Evolutionary conservation across 1,139 yeast genomes (phyloP), one percentile per base, ranked within the genome.

Genomic region (Geotrichum carabidarum): DNA sequence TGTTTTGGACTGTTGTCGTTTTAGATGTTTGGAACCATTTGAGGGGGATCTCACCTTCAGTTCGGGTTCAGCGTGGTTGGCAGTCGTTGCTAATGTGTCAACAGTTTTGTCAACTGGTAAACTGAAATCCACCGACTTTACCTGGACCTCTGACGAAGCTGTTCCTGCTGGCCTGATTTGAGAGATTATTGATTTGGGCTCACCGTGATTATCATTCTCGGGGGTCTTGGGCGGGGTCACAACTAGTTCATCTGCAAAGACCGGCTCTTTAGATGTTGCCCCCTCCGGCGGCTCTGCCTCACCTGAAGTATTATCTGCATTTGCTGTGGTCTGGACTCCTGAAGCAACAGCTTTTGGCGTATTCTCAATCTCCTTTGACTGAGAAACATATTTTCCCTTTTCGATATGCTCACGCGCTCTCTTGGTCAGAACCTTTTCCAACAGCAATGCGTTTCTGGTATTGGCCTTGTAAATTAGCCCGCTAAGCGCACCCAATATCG

Each of bases 391-490:
- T 8, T 34, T 8, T 4, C 58, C 58, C 30, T 36, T 18, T 5
- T 49, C 50, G 8, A 52, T 35, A 30, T 56, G 54, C 7, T 37
- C 40, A 12, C 30, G 30, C 1, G 59, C 59, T n/a, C 52, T 40
- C 6, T 53, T 41, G 22, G 47, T 50, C 41, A 56, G 27, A 22
- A 44, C 46, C 12, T 51, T 51, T 43, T 86, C 91, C 62, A 86
- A 69, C 48, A 84, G 62, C 43, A 85, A 72, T 50, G 83, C 82
- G 66, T 87, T 87, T 58, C 95, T 72, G 35, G 88, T 83, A 62
- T 86, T 86, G 54, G 90, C 82, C 71, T 86, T 84, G 71, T 84
- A 87, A 53, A 83, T 73, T 31, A 87, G 81, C 59, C 81, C 82
- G 54, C 84, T 75, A 46, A 85, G 69, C 62, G 81, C 87, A 9